Evolutionary conservation across 2,329 filamentous ascomycete species (phyloP).

Genomic region (Fusarium protoensiforme): DNA sequence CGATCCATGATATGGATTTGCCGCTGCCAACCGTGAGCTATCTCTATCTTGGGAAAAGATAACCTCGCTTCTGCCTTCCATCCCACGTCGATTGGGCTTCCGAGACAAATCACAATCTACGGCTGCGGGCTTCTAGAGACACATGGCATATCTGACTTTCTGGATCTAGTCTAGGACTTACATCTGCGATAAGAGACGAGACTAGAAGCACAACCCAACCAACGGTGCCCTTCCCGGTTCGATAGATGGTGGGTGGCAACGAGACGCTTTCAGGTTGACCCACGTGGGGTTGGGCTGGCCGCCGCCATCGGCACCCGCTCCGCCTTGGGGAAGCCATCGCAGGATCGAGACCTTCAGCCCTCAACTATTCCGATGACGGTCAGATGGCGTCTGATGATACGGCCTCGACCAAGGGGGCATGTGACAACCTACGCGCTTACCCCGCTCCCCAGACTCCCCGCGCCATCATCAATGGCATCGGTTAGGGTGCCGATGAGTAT

Average conservation of each 20-base stretch:
- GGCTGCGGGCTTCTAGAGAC: constrained; percentile 19
- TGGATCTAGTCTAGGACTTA: neutral
- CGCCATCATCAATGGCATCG: constrained; percentile 20
- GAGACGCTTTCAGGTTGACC: neutral
- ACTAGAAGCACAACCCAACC: constrained; percentile 13
- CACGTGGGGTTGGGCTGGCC: constrained; percentile 11
- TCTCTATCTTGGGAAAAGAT: neutral
- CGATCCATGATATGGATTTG: neutral
- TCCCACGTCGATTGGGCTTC: neutral
- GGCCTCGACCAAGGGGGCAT: constrained; percentile 8
- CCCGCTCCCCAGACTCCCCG: constrained; percentile 33
- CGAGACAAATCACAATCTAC: neutral
- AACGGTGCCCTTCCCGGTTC: constrained; percentile 29
- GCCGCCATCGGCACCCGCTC: constrained; percentile 16
- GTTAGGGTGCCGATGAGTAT: constrained; percentile 24
- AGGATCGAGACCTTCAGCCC: constrained; percentile 12
- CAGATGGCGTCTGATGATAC: constrained; percentile 7
- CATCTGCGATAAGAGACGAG: constrained; percentile 3
- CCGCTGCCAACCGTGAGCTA: neutral
- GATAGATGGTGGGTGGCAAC: neutral
- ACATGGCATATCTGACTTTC: constrained; percentile 2
- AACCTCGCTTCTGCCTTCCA: neutral
- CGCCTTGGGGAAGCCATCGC: neutral
- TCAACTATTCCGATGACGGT: constrained; percentile 10
- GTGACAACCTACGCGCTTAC: constrained; percentile 22